phyloP scores from a whole-genome alignment of 257 asterid genomes.

The Anisodus tanguticus region DNA sequence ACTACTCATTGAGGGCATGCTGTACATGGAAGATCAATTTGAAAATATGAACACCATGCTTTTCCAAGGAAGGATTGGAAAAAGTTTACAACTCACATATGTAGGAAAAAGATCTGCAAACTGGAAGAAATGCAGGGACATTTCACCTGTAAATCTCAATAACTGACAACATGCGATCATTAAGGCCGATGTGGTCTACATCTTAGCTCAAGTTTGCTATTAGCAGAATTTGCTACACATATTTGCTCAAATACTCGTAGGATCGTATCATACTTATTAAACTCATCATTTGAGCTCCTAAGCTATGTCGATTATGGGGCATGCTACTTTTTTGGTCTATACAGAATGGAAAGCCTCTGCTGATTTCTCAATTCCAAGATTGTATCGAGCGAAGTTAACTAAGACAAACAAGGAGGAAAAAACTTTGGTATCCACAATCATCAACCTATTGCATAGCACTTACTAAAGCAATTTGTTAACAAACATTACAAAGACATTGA shows the following conservation, averaged over 20 bases:
- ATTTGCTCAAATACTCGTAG: not conserved
- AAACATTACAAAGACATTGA: not conserved
- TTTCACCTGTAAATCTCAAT: not conserved
- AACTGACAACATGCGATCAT: not conserved
- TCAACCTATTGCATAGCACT: not conserved
- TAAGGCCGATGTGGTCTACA: not conserved
- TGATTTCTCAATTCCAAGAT: not conserved
- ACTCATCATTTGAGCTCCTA: not conserved
- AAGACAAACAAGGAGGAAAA: not conserved
- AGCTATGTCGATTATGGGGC: not conserved
- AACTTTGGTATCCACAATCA: not conserved
- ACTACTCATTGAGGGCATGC: not conserved
- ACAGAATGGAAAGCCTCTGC: conserved; percentile 1
- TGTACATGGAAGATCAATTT: not conserved
- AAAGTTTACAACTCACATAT: not conserved
- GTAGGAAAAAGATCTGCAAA: conserved; percentile 16
- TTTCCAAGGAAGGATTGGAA: not conserved
- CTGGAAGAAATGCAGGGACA: not conserved
- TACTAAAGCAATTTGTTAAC: not conserved
- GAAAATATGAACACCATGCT: not conserved
- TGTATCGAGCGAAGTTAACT: not conserved
- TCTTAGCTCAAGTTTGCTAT: not conserved
- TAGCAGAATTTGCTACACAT: not conserved
- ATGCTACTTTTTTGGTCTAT: not conserved
- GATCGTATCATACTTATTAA: not conserved